Percentiles rank a stretch among this genome's conserved stretches.
These are phyloP conservation scores for Apiospora aurea DNA, from an alignment of 2,329 filamentous ascomycete genomes.

Conservation along the genomic window DNA sequence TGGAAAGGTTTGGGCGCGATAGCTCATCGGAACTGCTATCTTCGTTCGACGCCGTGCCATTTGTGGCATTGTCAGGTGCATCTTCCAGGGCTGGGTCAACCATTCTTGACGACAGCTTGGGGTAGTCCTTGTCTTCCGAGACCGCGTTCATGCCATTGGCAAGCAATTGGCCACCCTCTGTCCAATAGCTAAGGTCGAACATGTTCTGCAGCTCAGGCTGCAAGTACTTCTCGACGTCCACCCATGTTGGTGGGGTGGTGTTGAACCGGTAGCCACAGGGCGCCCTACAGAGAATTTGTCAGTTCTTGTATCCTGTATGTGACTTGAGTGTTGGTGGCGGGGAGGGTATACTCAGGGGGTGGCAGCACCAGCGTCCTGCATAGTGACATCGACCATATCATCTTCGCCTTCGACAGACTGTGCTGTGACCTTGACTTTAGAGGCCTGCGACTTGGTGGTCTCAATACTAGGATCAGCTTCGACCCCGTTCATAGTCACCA, in stretches of 20 bases:
- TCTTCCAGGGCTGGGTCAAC: conserved; percentile 53
- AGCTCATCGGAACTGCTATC: conserved; percentile 62
- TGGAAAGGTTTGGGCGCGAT: conserved; percentile 38
- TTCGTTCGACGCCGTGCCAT: conserved; percentile 56
- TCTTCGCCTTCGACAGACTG: conserved; percentile 88
- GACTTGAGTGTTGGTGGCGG: neutral
- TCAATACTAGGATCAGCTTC: conserved; percentile 2
- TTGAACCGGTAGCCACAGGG: conserved; percentile 48
- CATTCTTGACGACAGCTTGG: conserved; percentile 56
- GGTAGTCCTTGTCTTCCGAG: conserved; percentile 64
- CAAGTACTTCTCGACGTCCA: conserved; percentile 63
- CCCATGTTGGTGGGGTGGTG: conserved; percentile 59
- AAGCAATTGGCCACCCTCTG: conserved; percentile 63
- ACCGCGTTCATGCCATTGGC: conserved; percentile 74
- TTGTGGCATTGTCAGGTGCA: conserved; percentile 56
- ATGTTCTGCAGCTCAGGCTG: conserved; percentile 70
- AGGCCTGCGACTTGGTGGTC: conserved; percentile 5
- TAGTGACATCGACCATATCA: conserved; percentile 87
- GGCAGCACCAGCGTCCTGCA: conserved; percentile 66
- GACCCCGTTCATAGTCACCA: conserved; percentile 69
- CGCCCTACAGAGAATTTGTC: neutral
- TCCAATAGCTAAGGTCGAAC: conserved; percentile 78
- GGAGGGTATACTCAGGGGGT: neutral
- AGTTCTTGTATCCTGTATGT: neutral
- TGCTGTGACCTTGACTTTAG: conserved; percentile 67